phyloP scores from a whole-genome alignment of 371 early-diverging fungal genomes.

The Mucor irregularis region DNA sequence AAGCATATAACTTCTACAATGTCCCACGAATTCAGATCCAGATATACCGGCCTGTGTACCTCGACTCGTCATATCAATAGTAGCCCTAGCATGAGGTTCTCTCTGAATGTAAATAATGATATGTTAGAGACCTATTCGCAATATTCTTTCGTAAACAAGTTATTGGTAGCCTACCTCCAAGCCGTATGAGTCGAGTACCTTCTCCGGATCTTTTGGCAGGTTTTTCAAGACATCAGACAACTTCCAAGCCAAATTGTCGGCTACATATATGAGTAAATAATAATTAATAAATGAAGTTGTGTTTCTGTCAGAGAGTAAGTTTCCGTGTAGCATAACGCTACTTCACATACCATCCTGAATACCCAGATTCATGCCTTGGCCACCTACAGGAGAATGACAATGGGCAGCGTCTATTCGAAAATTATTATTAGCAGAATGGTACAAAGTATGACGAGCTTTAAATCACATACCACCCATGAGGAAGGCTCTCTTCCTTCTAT shows the following conservation, averaged over 20 bases:
- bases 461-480: constrained; percentile 37
- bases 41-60: constrained; percentile 6
- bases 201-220: constrained; percentile 24
- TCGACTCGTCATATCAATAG: constrained; percentile 12
- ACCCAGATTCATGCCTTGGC: constrained; percentile 45
- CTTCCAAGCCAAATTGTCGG: constrained; percentile 48
- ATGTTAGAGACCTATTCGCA: background rate
- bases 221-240: constrained; percentile 35
- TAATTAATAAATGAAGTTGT: background rate
- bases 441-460: background rate
- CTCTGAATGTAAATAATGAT: constrained; percentile 7
- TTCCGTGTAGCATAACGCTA: background rate
- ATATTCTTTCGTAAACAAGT: background rate
- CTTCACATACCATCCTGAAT: constrained; percentile 37
- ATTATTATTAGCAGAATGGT: too few species aligned
- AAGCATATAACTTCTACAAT: background rate
- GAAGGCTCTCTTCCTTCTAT: constrained; percentile 32
- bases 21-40: background rate
- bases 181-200: constrained; percentile 34
- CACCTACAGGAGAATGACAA: constrained; percentile 40
- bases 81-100: constrained; percentile 10
- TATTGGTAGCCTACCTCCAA: constrained; percentile 22
- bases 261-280: constrained; percentile 8
- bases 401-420: constrained; percentile 39
- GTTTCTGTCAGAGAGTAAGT: background rate